Percentiles rank a stretch among this genome's conserved stretches.
Conservation (phyloP, 1,284 basidiomycete species). For the Microbotryum saponariae region DNA sequence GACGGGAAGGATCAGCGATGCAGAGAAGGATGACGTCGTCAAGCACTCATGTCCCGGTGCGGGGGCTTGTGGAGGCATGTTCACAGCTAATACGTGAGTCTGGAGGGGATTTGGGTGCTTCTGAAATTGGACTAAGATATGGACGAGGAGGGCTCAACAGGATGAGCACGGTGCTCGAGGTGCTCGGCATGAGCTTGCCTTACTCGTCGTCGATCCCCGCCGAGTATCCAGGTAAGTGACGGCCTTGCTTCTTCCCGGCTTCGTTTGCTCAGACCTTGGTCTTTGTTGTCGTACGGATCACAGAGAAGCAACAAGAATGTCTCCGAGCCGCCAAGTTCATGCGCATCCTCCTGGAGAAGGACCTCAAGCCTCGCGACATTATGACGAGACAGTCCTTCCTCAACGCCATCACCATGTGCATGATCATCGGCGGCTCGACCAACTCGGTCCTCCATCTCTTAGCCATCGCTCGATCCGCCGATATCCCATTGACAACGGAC, state of each 20-base stretch:
- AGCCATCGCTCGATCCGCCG: constrained; percentile 44
- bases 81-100: constrained; percentile 59
- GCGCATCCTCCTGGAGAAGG: constrained; percentile 60
- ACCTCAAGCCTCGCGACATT: constrained; percentile 42
- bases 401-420: constrained; percentile 45
- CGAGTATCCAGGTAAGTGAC: constrained; percentile 47
- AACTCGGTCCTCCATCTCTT: constrained; percentile 46
- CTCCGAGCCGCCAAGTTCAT: constrained; percentile 70
- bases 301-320: constrained; percentile 74
- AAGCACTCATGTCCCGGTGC: constrained; percentile 14
- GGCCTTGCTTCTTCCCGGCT: neutral
- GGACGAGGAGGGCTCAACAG: no score
- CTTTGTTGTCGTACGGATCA: neutral
- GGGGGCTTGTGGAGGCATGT: constrained; percentile 14
- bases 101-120: constrained; percentile 15
- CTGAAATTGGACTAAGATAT: no score
- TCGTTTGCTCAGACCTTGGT: neutral
- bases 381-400: constrained; percentile 44
- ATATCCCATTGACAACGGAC: constrained; percentile 43
- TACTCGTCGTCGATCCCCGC: constrained; percentile 79
- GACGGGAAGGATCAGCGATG: constrained; percentile 7
- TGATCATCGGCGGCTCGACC: constrained; percentile 45
- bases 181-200: constrained; percentile 79
- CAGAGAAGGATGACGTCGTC: constrained; percentile 1
- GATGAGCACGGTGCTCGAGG: constrained; percentile 58